Evolutionary conservation across 2,329 filamentous ascomycete species (phyloP).

Genomic region (Fonsecaea monophora): DNA sequence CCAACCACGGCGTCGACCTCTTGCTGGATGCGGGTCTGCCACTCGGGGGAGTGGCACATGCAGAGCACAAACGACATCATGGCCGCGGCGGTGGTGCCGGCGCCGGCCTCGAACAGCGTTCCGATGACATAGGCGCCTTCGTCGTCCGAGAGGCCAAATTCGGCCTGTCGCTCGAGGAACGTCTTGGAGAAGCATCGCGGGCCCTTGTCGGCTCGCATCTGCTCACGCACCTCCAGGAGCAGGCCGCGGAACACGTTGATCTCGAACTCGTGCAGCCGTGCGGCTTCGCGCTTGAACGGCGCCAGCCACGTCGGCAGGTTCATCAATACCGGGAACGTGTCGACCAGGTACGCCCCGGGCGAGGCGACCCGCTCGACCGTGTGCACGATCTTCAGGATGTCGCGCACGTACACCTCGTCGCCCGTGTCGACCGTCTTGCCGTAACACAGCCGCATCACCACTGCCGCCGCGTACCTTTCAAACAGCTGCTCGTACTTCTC

Average conservation of each 20-base stretch:
- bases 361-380: slow-evolving; percentile 47
- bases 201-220: slow-evolving; percentile 37
- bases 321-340: slow-evolving; percentile 44
- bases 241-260: slow-evolving; percentile 42
- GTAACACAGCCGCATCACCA: slow-evolving; percentile 50
- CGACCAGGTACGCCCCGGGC: slow-evolving; percentile 48
- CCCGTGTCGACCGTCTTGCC: slow-evolving; percentile 46
- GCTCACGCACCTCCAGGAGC: slow-evolving; percentile 42
- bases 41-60: slow-evolving; percentile 41
- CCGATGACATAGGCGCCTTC: slow-evolving; percentile 45
- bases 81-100: slow-evolving; percentile 44
- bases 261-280: slow-evolving; percentile 41
- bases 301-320: slow-evolving; percentile 42
- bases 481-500: slow-evolving; percentile 46
- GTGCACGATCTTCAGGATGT: slow-evolving; percentile 46
- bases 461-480: slow-evolving; percentile 48
- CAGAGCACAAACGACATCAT: slow-evolving; percentile 44
- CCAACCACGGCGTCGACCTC: slow-evolving; percentile 47
- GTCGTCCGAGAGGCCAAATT: slow-evolving; percentile 41
- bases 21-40: slow-evolving; percentile 39
- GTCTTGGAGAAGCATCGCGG: slow-evolving; percentile 39
- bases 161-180: slow-evolving; percentile 40
- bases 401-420: slow-evolving; percentile 43
- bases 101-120: slow-evolving; percentile 44
- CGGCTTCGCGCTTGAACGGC: slow-evolving; percentile 44